phyloP scores from a whole-genome alignment of 2,329 filamentous ascomycete species.

The Phoma sp. region DNA sequence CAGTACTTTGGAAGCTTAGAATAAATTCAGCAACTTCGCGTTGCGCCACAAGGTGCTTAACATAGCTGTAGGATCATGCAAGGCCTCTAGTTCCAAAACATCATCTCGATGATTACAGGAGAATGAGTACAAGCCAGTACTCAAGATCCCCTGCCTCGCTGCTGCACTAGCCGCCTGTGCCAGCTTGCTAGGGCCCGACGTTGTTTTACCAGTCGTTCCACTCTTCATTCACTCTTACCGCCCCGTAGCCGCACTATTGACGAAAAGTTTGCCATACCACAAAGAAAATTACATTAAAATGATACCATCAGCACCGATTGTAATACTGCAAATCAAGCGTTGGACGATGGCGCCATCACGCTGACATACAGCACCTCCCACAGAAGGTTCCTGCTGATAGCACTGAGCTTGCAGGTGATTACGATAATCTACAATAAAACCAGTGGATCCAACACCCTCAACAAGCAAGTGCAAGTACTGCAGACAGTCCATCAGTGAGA shows the following conservation, averaged over 20 bases:
- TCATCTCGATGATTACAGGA: no score
- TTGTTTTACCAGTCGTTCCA: slow-evolving; percentile 72
- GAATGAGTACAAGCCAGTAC: not conserved
- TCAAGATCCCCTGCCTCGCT: slow-evolving; percentile 60
- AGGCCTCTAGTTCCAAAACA: not conserved
- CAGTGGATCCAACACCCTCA: slow-evolving; percentile 72
- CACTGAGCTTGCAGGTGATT: slow-evolving; percentile 68
- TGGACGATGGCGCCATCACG: slow-evolving; percentile 73
- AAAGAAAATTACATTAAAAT: slow-evolving; percentile 59
- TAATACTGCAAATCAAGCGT: slow-evolving; percentile 72
- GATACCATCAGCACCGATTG: slow-evolving; percentile 60
- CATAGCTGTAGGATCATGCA: slow-evolving; percentile 79
- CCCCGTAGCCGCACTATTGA: slow-evolving; percentile 75
- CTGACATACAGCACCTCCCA: slow-evolving; percentile 77
- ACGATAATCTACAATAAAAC: slow-evolving; percentile 67
- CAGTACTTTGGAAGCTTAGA: slow-evolving; percentile 59
- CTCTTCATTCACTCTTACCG: slow-evolving; percentile 57
- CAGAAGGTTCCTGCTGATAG: slow-evolving; percentile 69
- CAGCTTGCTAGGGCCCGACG: slow-evolving; percentile 73
- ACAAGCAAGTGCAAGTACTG: slow-evolving; percentile 74
- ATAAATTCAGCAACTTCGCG: slow-evolving; percentile 74
- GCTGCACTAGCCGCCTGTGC: slow-evolving; percentile 74
- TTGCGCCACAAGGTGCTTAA: slow-evolving; percentile 77
- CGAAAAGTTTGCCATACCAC: slow-evolving; percentile 74
- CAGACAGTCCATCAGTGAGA: slow-evolving; percentile 66